Percentiles rank a stretch among this genome's conserved stretches.
Evolutionary conservation across 176 grass and related monocot genomes (phyloP).

Genomic region (Eleusine indica): DNA sequence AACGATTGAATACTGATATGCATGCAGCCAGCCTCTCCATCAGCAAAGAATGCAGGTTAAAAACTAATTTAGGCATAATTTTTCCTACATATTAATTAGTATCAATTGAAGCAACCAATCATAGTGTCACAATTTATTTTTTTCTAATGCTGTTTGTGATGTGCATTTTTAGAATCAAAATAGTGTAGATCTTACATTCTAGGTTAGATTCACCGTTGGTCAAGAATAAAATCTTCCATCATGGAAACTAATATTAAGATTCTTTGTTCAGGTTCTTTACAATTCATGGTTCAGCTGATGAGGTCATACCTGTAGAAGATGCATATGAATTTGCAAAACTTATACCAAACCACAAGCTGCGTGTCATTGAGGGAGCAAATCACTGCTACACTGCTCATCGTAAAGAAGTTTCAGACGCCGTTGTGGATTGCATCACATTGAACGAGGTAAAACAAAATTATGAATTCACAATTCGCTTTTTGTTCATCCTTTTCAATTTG

Average conservation of each 20-base stretch:
- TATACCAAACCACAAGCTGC: slow-evolving; percentile 76
- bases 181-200: neutral
- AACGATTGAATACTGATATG: slow-evolving; percentile 83
- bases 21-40: slow-evolving; percentile 62
- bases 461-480: neutral
- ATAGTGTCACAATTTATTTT: slow-evolving; percentile 4
- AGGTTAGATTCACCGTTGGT: neutral
- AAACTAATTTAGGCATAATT: neutral
- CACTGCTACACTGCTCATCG: slow-evolving; percentile 82
- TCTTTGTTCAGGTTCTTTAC: slow-evolving; percentile 60
- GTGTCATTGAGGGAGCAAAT: slow-evolving; percentile 77
- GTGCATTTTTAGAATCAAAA: neutral
- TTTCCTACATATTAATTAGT: neutral
- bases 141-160: neutral
- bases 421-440: slow-evolving; percentile 57
- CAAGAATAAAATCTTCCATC: neutral
- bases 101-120: slow-evolving; percentile 5
- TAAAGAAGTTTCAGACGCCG: slow-evolving; percentile 53
- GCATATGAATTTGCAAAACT: slow-evolving; percentile 77
- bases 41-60: slow-evolving; percentile 78
- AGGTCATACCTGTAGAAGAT: slow-evolving; percentile 75
- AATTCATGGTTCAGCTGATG: slow-evolving; percentile 83
- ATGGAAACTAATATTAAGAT: neutral
- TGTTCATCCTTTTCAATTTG: neutral
- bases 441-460: slow-evolving; percentile 27